phyloP scores from a whole-genome alignment of 1,139 yeast species.

The Saccharomycopsis hybrid region DNA sequence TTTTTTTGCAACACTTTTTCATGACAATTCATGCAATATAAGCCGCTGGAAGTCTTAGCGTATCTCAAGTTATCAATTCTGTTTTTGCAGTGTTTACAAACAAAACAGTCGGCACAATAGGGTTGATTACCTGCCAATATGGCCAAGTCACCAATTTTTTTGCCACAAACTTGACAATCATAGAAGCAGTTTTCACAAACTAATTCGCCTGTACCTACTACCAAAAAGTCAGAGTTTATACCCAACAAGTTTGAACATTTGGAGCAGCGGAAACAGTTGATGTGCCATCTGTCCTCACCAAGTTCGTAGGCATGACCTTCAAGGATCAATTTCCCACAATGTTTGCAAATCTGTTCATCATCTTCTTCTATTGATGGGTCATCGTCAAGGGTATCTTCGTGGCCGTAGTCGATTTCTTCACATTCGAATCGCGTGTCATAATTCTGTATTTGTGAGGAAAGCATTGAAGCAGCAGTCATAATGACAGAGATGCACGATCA shows the following conservation, averaged over 20 bases:
- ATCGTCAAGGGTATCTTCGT: too few species aligned
- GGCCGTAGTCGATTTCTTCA: background rate
- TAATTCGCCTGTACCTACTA: slow-evolving; percentile 85
- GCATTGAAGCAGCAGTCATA: background rate
- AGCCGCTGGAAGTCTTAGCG: slow-evolving; percentile 90
- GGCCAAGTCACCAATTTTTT: slow-evolving; percentile 93
- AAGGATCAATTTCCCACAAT: slow-evolving; percentile 37
- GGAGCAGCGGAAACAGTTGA: slow-evolving; percentile 84
- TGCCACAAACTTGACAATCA: slow-evolving; percentile 79
- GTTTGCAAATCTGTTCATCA: slow-evolving; percentile 18
- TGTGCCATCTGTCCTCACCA: slow-evolving; percentile 95
- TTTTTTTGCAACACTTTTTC: slow-evolving; percentile 61
- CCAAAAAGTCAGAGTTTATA: slow-evolving; percentile 82
- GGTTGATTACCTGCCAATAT: slow-evolving; percentile 93
- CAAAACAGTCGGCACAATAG: slow-evolving; percentile 85
- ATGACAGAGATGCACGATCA: too few species aligned
- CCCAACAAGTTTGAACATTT: slow-evolving; percentile 74
- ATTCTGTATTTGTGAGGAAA: background rate
- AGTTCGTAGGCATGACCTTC: slow-evolving; percentile 80
- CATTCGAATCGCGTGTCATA: background rate
- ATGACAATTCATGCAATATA: slow-evolving; percentile 92
- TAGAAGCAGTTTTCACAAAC: slow-evolving; percentile 91
- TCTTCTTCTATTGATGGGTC: background rate
- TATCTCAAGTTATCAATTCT: slow-evolving; percentile 86
- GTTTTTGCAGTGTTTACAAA: slow-evolving; percentile 82